Evolutionary conservation across 441 rosid species (phyloP), one percentile per base, ranked within the genome.

Genomic region (Arabidopsis lyrata): DNA sequence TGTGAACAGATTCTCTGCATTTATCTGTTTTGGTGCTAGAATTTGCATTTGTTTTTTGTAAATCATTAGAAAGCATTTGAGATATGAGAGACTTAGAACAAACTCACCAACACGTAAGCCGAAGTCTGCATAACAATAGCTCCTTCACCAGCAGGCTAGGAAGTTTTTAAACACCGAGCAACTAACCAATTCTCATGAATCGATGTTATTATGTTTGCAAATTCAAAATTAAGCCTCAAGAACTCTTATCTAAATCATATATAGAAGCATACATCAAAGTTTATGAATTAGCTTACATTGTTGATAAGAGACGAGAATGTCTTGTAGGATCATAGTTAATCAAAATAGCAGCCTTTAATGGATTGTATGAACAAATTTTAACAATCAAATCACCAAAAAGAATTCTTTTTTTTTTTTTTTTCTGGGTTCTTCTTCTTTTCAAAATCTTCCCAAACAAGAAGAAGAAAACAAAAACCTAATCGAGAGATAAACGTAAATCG

Each of bases 221-320:
- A 36, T 15, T 45, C 34, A 24, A 36, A 55, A 66, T 2, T 18
- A 58, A 66, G 53, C 54, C 57, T 65, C 39, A 50, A 63, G 5
- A 10, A 71, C 48, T 45, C 61, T 39, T 22, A 18, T 29, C 67
- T 62, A 24, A 57, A 35, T 48, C 20, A 55, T 35, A 38, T 44
- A 12, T 18, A 73, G 27, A 67, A 47, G 50, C 45, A 32, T 13
- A 31, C 55, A 50, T 34, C 48, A n/a, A n/a, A n/a, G n/a, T n/a
- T 3, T 27, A 61, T 8, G 45, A 68, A 3, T 22, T 5, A 6
- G 66, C 86, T 80, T 83, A 91, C 99, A 91, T 84, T 41, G 90
- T 87, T 53, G 97, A 94, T 68, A 90, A 77, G 79, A 94, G 63
- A 66, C 97, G 97, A 80, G 93, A 87, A 13, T 97, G 96, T 41